These are phyloP conservation scores for Dalbergia oliveri DNA, from an alignment of 306 rosid genomes.

Conservation along the genomic window DNA sequence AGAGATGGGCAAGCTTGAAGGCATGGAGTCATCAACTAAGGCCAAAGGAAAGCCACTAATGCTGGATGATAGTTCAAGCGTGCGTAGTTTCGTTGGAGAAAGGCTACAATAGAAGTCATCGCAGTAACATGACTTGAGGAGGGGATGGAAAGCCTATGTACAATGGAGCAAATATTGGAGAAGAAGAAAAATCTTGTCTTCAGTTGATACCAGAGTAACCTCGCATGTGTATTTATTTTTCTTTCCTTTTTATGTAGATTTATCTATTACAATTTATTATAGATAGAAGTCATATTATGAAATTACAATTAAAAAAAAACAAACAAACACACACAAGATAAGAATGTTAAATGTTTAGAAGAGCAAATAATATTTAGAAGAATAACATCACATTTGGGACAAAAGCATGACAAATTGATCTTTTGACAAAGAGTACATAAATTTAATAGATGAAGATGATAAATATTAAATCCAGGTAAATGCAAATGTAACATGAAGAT, in stretches of 20 bases:
- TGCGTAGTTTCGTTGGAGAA: background rate
- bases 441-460: background rate
- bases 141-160: conserved; percentile 5
- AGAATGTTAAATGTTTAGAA: background rate
- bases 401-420: background rate
- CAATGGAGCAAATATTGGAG: conserved; percentile 36
- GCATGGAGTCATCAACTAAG: too few relatives aligned
- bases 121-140: conserved; percentile 20
- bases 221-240: too few relatives aligned
- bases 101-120: conserved; percentile 1
- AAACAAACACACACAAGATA: too few relatives aligned
- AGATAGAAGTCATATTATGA: background rate
- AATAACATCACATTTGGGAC: background rate
- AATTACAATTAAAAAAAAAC: too few relatives aligned
- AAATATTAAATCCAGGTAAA: background rate
- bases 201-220: background rate
- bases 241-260: background rate
- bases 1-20: too few relatives aligned
- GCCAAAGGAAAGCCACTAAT: too few relatives aligned
- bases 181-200: conserved; percentile 29
- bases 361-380: background rate
- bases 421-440: too few relatives aligned
- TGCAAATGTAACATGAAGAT: background rate
- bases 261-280: background rate
- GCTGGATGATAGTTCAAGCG: too few relatives aligned